A percentile compares a stretch with the other conserved stretches of the same genome.
These are phyloP conservation scores for Pyrenophora graminea DNA, from an alignment of 2,329 filamentous ascomycete genomes.

Conservation along the genomic window DNA sequence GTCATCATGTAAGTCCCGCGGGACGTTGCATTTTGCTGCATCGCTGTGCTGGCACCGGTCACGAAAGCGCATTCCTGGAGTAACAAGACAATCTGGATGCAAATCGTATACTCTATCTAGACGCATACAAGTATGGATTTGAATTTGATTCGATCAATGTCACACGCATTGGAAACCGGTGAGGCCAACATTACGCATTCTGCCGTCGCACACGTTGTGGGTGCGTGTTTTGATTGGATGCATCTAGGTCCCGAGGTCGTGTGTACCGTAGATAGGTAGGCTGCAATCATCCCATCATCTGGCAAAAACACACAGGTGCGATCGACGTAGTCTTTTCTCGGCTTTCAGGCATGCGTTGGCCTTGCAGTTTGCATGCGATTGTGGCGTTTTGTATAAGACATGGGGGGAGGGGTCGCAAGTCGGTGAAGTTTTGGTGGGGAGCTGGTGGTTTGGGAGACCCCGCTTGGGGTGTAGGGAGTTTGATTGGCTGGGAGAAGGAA, in stretches of 20 bases:
- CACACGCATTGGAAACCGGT: constrained; percentile 17
- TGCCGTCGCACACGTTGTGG: constrained; percentile 14
- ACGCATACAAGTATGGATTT: background rate
- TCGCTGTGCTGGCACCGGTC: too few relatives aligned
- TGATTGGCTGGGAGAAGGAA: constrained; percentile 23
- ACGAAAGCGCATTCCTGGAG: too few relatives aligned
- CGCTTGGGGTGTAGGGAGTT: constrained; percentile 5
- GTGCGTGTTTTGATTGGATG: constrained; percentile 23
- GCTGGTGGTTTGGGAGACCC: constrained; percentile 12
- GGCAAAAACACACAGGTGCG: constrained; percentile 20
- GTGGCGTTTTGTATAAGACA: constrained; percentile 4
- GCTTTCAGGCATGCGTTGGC: constrained; percentile 40
- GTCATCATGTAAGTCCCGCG: too few relatives aligned
- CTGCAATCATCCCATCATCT: constrained; percentile 13
- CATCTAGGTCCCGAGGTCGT: too few relatives aligned
- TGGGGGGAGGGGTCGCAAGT: constrained; percentile 28
- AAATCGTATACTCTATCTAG: constrained; percentile 4
- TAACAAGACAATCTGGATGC: background rate
- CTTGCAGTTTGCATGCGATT: constrained; percentile 25
- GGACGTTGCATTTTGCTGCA: too few relatives aligned
- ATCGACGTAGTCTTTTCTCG: constrained; percentile 20
- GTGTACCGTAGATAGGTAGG: too few relatives aligned
- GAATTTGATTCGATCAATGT: background rate
- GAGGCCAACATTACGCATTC: constrained; percentile 29
- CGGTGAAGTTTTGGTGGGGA: constrained; percentile 37